Percentiles rank a stretch among this genome's conserved stretches.
These are phyloP conservation scores for Chrysopogon serrulatus DNA, from an alignment of 176 grass and related monocot genomes.

Conservation along the genomic window DNA sequence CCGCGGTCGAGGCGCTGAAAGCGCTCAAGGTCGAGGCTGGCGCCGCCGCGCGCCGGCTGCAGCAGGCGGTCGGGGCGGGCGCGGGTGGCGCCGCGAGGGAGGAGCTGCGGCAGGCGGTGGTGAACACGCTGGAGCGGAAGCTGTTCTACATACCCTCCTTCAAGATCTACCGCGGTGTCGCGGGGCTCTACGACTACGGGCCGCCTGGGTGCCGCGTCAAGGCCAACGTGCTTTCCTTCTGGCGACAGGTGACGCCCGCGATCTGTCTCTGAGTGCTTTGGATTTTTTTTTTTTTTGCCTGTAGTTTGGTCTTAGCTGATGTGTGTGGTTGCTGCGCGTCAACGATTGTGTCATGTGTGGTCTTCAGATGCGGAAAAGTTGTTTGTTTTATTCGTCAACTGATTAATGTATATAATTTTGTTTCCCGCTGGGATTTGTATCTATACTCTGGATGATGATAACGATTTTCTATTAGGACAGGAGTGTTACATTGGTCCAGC, in stretches of 20 bases:
- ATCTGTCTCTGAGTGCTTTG: not conserved
- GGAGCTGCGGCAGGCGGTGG: conserved; percentile 66
- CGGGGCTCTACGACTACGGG: conserved; percentile 78
- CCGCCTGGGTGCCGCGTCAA: conserved; percentile 78
- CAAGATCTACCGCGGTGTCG: conserved; percentile 92
- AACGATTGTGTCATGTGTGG: not conserved
- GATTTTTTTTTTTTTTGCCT: not conserved
- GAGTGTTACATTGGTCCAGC: not conserved
- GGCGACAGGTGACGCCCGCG: conserved; percentile 55
- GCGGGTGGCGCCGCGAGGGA: conserved; percentile 35
- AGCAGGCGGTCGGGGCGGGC: conserved; percentile 28
- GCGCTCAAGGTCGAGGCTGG: conserved; percentile 57
- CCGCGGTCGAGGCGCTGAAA: conserved; percentile 57
- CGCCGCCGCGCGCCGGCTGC: conserved; percentile 46
- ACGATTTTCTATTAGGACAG: not conserved
- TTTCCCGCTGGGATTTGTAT: not conserved
- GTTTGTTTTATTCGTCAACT: not conserved
- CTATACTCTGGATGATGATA: not conserved
- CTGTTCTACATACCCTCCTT: conserved; percentile 79
- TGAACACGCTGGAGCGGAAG: conserved; percentile 75
- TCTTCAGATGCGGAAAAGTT: not conserved
- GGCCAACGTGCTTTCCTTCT: conserved; percentile 72
- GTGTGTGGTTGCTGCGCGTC: not conserved
- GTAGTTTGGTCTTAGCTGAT: not conserved
- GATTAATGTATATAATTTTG: not conserved